Evolutionary conservation across 169 alveolate genomes (phyloP), one percentile per base, ranked within the genome.

Genomic region (Toxoplasma gondii): DNA sequence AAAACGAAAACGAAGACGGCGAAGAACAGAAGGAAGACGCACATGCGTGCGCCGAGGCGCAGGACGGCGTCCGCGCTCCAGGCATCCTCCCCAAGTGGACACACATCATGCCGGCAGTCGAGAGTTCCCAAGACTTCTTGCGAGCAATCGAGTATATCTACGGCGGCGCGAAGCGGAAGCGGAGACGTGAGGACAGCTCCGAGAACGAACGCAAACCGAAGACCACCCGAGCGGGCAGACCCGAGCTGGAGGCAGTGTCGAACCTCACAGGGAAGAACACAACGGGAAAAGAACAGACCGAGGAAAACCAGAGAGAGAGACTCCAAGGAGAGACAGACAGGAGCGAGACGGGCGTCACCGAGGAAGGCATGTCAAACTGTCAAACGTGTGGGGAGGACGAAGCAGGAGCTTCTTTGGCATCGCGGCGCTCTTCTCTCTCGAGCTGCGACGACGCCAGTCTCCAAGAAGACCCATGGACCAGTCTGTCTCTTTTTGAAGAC

Each of bases 401-500:
- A n/a, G 84, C 84, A 0, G 44, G 45, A 22, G 84, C 22, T 12
- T 49, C 22, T 49, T 49, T 12, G 12, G 12, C 22, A 12, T 49
- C 58, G 58, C 4, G 58, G 58, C 58, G 58, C 12, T 49, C 58
- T 49, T 49, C 58, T 12, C 58, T 49, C 58, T 49, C 58, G 58
- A 12, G 58, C 12, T 4, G 58, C 58, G 58, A 69, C 34, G 38
- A 29, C 31, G 81, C 2, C 36, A 10, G 31, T 29, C 81, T 69
- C 81, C 70, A 17, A 17, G 81, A 4, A 2, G 81, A 69, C 81
- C 12, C 41, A 9, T 29, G 81, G 41, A 17, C 12, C 7, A 4
- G 24, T 4, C 31, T 29, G 5, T n/a, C 84, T 22, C 94, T 91
- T 41, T 91, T 87, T 82, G 31, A 29, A 27, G 94, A 91, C 67